A percentile compares a stretch with the other conserved stretches of the same genome.
Evolutionary conservation across 805 yeast species (phyloP).

Genomic region (Candida chauliodis): DNA sequence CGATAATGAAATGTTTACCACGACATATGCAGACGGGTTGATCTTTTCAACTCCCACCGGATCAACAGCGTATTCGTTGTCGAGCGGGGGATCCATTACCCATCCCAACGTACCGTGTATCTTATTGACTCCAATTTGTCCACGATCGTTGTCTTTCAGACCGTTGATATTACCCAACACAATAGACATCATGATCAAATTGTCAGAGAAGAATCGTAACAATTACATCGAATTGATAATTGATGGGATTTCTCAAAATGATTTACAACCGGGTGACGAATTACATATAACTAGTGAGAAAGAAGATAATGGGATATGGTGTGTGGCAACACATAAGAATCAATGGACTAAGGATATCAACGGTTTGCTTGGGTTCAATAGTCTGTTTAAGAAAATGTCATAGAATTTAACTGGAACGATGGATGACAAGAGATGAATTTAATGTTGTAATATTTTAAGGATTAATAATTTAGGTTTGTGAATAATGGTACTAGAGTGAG

Average conservation of each 20-base stretch:
- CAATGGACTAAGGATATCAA: conserved; percentile 94
- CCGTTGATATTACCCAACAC: conserved; percentile 80
- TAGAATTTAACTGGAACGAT: too few relatives aligned
- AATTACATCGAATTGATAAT: conserved; percentile 55
- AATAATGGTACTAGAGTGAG: too few relatives aligned
- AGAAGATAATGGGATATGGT: conserved; percentile 65
- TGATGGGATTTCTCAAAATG: conserved; percentile 79
- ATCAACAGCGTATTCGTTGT: conserved; percentile 85
- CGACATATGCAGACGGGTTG: conserved; percentile 91
- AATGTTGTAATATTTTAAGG: too few relatives aligned
- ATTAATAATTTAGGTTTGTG: too few relatives aligned
- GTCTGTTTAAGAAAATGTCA: conserved; percentile 59
- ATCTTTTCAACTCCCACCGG: conserved; percentile 90
- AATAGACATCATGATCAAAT: conserved; percentile 65
- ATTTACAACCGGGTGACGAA: conserved; percentile 71
- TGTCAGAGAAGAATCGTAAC: conserved; percentile 48
- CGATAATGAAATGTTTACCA: conserved; percentile 79
- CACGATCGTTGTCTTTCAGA: conserved; percentile 84
- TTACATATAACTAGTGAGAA: conserved; percentile 51
- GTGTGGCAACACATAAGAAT: conserved; percentile 75
- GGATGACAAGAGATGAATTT: too few relatives aligned
- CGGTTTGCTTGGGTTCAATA: conserved; percentile 83
- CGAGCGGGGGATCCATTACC: conserved; percentile 90
- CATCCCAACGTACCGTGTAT: conserved; percentile 86
- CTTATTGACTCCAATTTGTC: conserved; percentile 85